phyloP scores from a whole-genome alignment of 2,329 filamentous ascomycete genomes.

The Chaetoscypha palmicola region DNA sequence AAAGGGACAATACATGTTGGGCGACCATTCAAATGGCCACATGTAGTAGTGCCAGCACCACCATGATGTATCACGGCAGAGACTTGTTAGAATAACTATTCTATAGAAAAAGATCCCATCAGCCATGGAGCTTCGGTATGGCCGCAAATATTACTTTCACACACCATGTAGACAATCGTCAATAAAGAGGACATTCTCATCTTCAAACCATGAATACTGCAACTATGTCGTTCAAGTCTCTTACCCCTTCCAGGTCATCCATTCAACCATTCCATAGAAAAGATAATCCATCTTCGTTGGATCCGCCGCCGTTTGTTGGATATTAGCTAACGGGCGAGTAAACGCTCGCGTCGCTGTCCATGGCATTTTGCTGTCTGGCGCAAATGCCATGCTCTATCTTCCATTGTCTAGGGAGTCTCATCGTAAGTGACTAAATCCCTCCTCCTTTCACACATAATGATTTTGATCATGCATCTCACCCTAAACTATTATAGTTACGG shows the following conservation, averaged over 20 bases:
- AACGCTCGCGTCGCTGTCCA: conserved; percentile 32
- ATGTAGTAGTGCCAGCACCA: conserved; percentile 52
- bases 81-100: conserved; percentile 52
- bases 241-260: conserved; percentile 45
- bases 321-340: conserved; percentile 39
- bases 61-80: conserved; percentile 51
- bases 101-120: background rate
- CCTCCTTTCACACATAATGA: background rate
- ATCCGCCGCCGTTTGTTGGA: conserved; percentile 33
- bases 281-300: conserved; percentile 36
- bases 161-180: conserved; percentile 9
- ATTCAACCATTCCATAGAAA: conserved; percentile 41
- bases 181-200: conserved; percentile 6
- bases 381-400: conserved; percentile 9
- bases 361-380: conserved; percentile 35
- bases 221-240: conserved; percentile 46
- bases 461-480: background rate
- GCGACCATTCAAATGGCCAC: conserved; percentile 42
- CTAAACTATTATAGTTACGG: background rate
- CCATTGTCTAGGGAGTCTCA: conserved; percentile 4
- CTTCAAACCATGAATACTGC: conserved; percentile 31
- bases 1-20: conserved; percentile 51
- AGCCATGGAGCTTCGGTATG: background rate
- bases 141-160: background rate
- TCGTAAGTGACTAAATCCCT: background rate